Conservation (phyloP, 768 basidiomycete genomes). For the Megacollybia marginata region DNA sequence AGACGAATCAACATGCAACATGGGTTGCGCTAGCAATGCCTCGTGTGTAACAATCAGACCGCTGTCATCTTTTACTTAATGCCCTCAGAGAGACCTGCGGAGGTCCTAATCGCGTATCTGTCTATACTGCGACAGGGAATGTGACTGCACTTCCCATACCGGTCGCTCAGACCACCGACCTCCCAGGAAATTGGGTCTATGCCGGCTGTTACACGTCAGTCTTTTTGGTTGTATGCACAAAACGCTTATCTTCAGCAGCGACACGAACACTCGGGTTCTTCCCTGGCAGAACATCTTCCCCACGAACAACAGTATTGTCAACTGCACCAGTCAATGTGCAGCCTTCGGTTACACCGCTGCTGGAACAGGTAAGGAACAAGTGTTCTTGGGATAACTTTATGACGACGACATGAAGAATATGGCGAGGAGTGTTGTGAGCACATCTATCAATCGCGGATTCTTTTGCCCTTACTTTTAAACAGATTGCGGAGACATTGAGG, state of each 20-base stretch:
- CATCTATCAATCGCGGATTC: neutral
- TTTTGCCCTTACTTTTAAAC: neutral
- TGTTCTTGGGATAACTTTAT: no score
- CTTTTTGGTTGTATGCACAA: neutral
- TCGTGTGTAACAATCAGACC: conserved; percentile 32
- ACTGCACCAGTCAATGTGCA: conserved; percentile 63
- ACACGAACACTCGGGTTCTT: conserved; percentile 43
- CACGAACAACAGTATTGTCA: conserved; percentile 54
- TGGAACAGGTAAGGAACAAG: conserved; percentile 23
- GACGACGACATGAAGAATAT: conserved; percentile 16
- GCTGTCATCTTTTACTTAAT: neutral
- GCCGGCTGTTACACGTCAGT: conserved; percentile 60
- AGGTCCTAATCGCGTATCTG: conserved; percentile 63
- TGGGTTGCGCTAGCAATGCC: conserved; percentile 65
- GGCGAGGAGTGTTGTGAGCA: conserved; percentile 69
- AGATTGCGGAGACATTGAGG: conserved; percentile 71
- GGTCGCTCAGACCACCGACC: conserved; percentile 38
- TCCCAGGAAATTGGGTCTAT: conserved; percentile 62
- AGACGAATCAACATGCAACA: conserved; percentile 50
- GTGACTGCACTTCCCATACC: conserved; percentile 57
- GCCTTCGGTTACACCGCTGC: conserved; percentile 66
- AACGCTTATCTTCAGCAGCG: conserved; percentile 11
- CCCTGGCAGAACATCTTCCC: conserved; percentile 53
- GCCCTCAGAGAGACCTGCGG: conserved; percentile 57
- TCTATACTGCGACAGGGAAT: conserved; percentile 48